phyloP scores from a whole-genome alignment of 306 rosid species.

The Rubus parviflorus region DNA sequence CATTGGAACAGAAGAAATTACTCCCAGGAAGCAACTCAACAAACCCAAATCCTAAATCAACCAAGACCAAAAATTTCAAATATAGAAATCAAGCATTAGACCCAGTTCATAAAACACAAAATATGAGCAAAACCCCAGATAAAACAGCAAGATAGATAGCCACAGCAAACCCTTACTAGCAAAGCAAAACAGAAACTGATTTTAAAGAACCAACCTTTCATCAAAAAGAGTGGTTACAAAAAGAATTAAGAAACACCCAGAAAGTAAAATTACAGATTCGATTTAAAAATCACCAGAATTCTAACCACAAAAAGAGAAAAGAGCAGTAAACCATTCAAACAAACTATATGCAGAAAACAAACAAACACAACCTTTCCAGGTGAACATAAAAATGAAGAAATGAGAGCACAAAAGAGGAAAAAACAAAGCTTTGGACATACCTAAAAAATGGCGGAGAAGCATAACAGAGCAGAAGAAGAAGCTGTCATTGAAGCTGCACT shows the following conservation, averaged over 20 bases:
- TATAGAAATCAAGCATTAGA: slow-evolving; percentile 9
- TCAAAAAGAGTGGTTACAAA: neutral
- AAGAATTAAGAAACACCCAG: neutral
- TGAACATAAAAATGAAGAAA: neutral
- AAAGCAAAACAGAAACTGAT: slow-evolving; percentile 4
- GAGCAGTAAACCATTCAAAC: neutral
- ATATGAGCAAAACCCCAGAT: neutral
- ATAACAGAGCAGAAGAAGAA: neutral
- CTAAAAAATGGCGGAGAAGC: slow-evolving; percentile 5
- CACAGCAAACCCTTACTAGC: neutral
- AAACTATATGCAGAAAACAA: neutral
- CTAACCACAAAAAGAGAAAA: neutral
- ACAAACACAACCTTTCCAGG: neutral
- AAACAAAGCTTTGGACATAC: neutral
- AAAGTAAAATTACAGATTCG: slow-evolving; percentile 1
- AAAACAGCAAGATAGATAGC: neutral
- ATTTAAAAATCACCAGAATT: neutral
- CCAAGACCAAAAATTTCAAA: neutral
- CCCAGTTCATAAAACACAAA: slow-evolving; percentile 4
- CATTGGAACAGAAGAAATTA: slow-evolving; percentile 2
- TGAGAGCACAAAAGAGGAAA: neutral
- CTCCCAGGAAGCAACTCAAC: slow-evolving; percentile 6
- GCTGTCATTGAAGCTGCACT: neutral
- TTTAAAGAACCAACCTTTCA: slow-evolving; percentile 6
- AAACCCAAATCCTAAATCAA: slow-evolving; percentile 12